Evolutionary conservation across 768 basidiomycete genomes (phyloP).

Genomic region (Amanita thiersii): DNA sequence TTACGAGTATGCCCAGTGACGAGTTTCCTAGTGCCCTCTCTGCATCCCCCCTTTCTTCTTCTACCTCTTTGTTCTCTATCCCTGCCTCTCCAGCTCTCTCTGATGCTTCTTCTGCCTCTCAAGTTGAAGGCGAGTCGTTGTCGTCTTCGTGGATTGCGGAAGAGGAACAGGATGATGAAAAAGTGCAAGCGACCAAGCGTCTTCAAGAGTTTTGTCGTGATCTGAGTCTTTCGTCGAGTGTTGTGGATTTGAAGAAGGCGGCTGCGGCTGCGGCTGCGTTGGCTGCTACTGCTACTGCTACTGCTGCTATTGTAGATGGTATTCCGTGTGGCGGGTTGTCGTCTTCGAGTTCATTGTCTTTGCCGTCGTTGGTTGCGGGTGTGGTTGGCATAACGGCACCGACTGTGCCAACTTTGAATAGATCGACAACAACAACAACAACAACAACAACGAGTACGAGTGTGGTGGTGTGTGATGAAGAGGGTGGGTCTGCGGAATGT

Average conservation of each 20-base stretch:
- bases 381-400: no score
- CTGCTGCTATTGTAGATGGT: slow-evolving; percentile 13
- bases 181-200: slow-evolving; percentile 29
- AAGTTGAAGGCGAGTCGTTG: neutral
- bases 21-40: slow-evolving; percentile 10
- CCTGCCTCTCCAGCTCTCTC: no score
- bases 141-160: neutral
- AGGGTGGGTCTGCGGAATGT: no score
- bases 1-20: neutral
- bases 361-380: no score
- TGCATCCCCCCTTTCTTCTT: neutral
- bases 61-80: no score
- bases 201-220: slow-evolving; percentile 45
- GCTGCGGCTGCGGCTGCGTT: slow-evolving; percentile 12
- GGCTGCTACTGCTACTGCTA: slow-evolving; percentile 7
- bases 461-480: no score
- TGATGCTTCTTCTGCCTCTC: neutral
- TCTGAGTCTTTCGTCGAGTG: slow-evolving; percentile 32
- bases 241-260: slow-evolving; percentile 18
- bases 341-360: no score
- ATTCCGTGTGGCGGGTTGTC: neutral
- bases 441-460: no score
- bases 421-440: no score
- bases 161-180: slow-evolving; percentile 33
- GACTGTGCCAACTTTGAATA: no score